Evolutionary conservation across 805 yeast genomes (phyloP).

Genomic region (Ogataea zsoltii): DNA sequence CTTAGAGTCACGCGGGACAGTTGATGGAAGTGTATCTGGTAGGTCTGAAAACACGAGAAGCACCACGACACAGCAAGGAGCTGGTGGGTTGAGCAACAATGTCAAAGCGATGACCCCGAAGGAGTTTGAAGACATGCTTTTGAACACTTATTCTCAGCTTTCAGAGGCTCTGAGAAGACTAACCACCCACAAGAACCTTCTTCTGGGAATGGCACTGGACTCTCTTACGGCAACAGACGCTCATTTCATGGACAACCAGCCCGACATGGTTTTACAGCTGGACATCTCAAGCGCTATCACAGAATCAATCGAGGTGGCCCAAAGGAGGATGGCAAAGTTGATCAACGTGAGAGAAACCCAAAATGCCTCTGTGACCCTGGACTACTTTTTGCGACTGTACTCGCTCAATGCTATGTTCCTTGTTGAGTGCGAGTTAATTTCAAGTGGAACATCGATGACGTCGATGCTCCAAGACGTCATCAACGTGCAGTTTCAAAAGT

Average conservation of each 20-base stretch:
- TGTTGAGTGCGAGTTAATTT: conserved; percentile 79
- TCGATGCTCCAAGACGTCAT: conserved; percentile 67
- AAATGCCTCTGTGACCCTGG: conserved; percentile 54
- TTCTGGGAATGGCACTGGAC: conserved; percentile 69
- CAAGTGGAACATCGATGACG: conserved; percentile 58
- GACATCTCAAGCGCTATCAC: conserved; percentile 69
- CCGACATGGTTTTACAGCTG: conserved; percentile 52
- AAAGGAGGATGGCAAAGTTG: conserved; percentile 74
- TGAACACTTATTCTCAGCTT: conserved; percentile 57
- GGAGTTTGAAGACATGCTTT: conserved; percentile 75
- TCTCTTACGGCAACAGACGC: conserved; percentile 36
- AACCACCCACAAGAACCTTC: conserved; percentile 73
- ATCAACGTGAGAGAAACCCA: conserved; percentile 76
- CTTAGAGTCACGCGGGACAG: conserved; percentile 14
- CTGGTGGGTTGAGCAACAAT: conserved; percentile 36
- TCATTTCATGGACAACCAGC: conserved; percentile 30
- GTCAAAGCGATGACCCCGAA: conserved; percentile 68
- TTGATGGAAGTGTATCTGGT: conserved; percentile 23
- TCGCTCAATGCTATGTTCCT: conserved; percentile 68
- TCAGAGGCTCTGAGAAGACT: conserved; percentile 75
- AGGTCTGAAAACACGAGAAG: conserved; percentile 31
- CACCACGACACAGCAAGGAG: conserved; percentile 24
- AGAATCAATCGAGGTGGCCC: conserved; percentile 69
- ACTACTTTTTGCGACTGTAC: conserved; percentile 68
- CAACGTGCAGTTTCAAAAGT: conserved; percentile 64